Evolutionary conservation across 352 stramenopile species (phyloP).

Genomic region (Aphanomyces cochlioides): DNA sequence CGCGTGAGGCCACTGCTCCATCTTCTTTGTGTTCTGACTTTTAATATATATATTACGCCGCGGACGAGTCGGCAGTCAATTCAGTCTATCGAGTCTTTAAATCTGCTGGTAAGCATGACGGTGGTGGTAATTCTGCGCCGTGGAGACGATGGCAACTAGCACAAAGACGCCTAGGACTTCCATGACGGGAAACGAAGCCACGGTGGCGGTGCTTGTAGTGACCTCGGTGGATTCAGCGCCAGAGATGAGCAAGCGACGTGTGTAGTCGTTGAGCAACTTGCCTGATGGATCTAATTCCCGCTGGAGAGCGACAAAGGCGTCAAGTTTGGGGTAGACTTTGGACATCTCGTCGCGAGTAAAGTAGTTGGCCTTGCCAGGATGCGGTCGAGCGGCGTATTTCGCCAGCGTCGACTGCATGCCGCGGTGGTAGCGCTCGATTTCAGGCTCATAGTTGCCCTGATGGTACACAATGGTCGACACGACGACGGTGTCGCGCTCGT

Average conservation of each 20-base stretch:
- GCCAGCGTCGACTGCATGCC: slow-evolving; percentile 11
- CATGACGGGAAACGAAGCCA: background rate
- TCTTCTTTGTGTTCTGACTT: too few species aligned
- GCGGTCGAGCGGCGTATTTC: slow-evolving; percentile 19
- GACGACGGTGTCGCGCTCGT: slow-evolving; percentile 13
- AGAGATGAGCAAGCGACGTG: slow-evolving; percentile 1
- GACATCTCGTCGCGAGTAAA: slow-evolving; percentile 17
- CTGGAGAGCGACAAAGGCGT: slow-evolving; percentile 22
- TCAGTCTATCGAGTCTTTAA: background rate
- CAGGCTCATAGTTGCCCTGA: background rate
- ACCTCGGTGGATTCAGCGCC: background rate
- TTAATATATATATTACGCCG: too few species aligned
- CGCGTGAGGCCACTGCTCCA: background rate
- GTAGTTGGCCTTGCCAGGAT: slow-evolving; percentile 29
- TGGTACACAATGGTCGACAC: slow-evolving; percentile 26
- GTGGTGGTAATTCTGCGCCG: background rate
- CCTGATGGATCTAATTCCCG: slow-evolving; percentile 1
- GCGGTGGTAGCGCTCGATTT: slow-evolving; percentile 9
- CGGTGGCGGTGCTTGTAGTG: background rate
- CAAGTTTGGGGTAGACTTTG: slow-evolving; percentile 17
- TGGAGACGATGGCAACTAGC: slow-evolving; percentile 5
- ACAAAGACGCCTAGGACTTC: background rate
- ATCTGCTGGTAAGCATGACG: background rate
- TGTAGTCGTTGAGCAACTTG: slow-evolving; percentile 31
- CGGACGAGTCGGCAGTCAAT: background rate